Conservation (phyloP, 176 grass and related monocot species). For the Chrysopogon serrulatus region DNA sequence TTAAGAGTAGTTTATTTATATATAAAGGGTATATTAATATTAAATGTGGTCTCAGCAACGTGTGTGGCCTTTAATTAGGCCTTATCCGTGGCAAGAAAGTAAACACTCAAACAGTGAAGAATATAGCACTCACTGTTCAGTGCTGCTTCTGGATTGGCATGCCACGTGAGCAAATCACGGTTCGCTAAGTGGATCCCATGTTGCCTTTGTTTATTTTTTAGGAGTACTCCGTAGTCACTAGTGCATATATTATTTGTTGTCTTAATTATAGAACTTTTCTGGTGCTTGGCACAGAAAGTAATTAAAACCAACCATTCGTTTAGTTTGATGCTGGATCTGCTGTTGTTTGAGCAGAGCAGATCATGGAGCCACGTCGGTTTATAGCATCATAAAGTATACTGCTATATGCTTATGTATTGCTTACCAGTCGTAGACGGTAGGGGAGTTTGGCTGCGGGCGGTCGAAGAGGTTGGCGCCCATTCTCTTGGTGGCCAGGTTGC, state of each 20-base stretch:
- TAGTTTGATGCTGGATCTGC: neutral
- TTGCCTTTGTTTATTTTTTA: neutral
- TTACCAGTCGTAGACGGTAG: conserved; percentile 97
- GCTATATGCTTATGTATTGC: neutral
- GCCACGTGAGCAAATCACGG: neutral
- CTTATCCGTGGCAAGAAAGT: neutral
- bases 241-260: neutral
- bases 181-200: neutral
- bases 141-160: neutral
- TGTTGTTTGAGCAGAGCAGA: neutral
- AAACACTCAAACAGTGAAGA: neutral
- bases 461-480: conserved; percentile 81
- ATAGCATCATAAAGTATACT: too few relatives aligned
- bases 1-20: too few relatives aligned
- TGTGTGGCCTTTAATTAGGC: neutral
- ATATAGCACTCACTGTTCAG: neutral
- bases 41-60: too few relatives aligned
- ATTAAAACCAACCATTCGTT: too few relatives aligned
- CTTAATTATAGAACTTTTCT: too few relatives aligned
- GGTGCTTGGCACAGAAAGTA: neutral
- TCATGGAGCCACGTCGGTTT: too few relatives aligned
- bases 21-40: neutral
- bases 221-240: neutral
- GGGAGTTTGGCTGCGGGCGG: conserved; percentile 77
- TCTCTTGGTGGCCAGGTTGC: conserved; percentile 78